A percentile compares a stretch with the other conserved stretches of the same genome.
Evolutionary conservation across 371 early-diverging fungal genomes (phyloP).

Genomic region (Dentiscutata heterogama): DNA sequence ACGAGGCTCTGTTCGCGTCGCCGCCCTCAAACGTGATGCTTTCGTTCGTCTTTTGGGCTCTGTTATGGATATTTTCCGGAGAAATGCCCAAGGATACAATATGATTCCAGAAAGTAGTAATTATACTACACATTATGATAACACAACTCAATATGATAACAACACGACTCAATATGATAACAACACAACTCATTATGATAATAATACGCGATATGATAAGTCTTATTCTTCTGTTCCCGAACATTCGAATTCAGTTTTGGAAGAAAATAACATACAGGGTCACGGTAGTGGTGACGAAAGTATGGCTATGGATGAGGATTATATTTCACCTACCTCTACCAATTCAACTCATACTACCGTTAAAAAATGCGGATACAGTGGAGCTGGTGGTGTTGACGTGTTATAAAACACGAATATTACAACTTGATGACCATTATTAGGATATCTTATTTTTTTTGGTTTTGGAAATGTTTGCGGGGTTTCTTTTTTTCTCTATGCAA

Average conservation of each 20-base stretch:
- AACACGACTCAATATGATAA: no score
- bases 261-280: background rate
- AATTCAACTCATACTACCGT: background rate
- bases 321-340: background rate
- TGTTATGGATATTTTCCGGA: slow-evolving; percentile 84
- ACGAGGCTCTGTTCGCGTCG: slow-evolving; percentile 84
- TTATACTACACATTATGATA: no score
- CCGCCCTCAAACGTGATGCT: slow-evolving; percentile 85
- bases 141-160: background rate
- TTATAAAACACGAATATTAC: background rate
- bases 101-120: background rate
- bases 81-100: slow-evolving; percentile 82
- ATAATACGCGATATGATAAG: background rate
- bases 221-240: slow-evolving; percentile 7
- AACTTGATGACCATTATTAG: background rate
- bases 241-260: background rate
- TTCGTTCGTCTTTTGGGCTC: slow-evolving; percentile 80
- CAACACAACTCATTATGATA: background rate
- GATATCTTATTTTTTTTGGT: background rate
- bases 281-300: slow-evolving; percentile 9
- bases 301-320: slow-evolving; percentile 27
- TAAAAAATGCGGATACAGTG: slow-evolving; percentile 43
- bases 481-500: background rate
- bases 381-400: slow-evolving; percentile 45
- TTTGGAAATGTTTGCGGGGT: slow-evolving; percentile 36